Conservation (phyloP, 108 stramenopile species). For the Cyclotella atomus region DNA sequence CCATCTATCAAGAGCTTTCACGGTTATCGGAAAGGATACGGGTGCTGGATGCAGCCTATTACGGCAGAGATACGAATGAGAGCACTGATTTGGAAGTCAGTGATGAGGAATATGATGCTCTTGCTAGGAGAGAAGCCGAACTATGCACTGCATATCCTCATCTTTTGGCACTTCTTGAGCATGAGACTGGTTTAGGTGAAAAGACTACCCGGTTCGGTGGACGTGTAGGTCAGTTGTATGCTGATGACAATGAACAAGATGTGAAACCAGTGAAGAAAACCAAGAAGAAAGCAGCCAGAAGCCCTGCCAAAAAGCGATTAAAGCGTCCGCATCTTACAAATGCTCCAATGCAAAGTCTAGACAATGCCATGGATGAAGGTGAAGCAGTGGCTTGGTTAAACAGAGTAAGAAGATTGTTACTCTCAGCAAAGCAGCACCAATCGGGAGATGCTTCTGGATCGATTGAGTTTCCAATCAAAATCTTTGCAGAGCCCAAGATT, state of each 20-base stretch:
- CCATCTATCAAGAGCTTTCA: constrained; percentile 60
- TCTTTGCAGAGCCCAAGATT: constrained; percentile 93
- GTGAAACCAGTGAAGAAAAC: not conserved
- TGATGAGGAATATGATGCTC: constrained; percentile 88
- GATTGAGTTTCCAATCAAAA: constrained; percentile 32
- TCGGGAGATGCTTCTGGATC: not conserved
- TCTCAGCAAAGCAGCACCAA: not conserved
- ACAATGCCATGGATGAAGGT: constrained; percentile 69
- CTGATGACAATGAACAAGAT: not conserved
- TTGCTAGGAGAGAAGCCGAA: constrained; percentile 74
- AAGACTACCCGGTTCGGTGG: constrained; percentile 75
- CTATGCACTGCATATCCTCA: constrained; percentile 64
- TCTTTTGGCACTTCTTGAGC: constrained; percentile 51
- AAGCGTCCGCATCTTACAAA: constrained; percentile 64
- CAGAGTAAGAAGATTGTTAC: constrained; percentile 52
- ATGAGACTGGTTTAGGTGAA: constrained; percentile 65
- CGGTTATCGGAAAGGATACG: constrained; percentile 56
- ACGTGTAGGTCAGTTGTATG: constrained; percentile 63
- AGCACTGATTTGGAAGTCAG: constrained; percentile 15
- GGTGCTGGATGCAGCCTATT: constrained; percentile 63
- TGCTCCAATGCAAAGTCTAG: constrained; percentile 79
- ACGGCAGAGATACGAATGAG: constrained; percentile 20
- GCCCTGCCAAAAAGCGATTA: constrained; percentile 22
- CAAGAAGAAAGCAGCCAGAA: constrained; percentile 13
- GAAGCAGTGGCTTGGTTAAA: constrained; percentile 72